Conservation (phyloP, 2,329 filamentous ascomycete species). For the Colletotrichum trifolii region DNA sequence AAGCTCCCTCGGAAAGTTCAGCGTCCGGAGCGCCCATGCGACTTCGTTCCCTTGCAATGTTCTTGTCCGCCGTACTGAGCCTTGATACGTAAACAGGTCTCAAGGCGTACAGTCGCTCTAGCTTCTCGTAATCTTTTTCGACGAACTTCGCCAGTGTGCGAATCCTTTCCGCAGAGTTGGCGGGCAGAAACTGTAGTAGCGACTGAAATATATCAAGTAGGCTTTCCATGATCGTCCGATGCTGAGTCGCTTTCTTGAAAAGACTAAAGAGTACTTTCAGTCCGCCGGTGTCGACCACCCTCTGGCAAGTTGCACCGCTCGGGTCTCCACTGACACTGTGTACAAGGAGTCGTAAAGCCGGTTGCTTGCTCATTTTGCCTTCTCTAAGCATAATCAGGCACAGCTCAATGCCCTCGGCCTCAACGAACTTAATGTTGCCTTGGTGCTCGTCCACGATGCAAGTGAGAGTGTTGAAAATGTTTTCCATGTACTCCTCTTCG, state of each 20-base stretch:
- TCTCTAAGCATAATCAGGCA: slow-evolving; percentile 92
- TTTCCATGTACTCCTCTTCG: slow-evolving; percentile 94
- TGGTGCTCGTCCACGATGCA: slow-evolving; percentile 79
- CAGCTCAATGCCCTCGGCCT: slow-evolving; percentile 92
- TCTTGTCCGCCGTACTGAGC: slow-evolving; percentile 70
- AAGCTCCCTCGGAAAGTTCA: slow-evolving; percentile 74
- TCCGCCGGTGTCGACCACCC: slow-evolving; percentile 83
- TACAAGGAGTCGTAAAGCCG: slow-evolving; percentile 84
- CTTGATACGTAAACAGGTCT: slow-evolving; percentile 76
- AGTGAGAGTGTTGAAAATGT: slow-evolving; percentile 87
- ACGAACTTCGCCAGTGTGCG: slow-evolving; percentile 92
- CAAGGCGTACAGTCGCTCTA: slow-evolving; percentile 75
- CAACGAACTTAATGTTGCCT: slow-evolving; percentile 85
- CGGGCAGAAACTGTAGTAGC: slow-evolving; percentile 82
- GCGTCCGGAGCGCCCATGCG: slow-evolving; percentile 61
- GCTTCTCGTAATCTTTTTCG: slow-evolving; percentile 93
- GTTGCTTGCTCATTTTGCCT: slow-evolving; percentile 82
- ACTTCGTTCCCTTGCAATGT: slow-evolving; percentile 59
- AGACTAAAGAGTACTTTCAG: slow-evolving; percentile 86
- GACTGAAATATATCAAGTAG: slow-evolving; percentile 86
- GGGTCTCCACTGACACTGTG: slow-evolving; percentile 71
- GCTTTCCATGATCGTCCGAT: slow-evolving; percentile 61
- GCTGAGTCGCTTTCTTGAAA: slow-evolving; percentile 78
- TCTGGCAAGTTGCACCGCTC: slow-evolving; percentile 75
- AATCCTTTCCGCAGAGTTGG: slow-evolving; percentile 81